Evolutionary conservation across 2,329 filamentous ascomycete species (phyloP).

Genomic region (Aspergillus quadrilineatus): DNA sequence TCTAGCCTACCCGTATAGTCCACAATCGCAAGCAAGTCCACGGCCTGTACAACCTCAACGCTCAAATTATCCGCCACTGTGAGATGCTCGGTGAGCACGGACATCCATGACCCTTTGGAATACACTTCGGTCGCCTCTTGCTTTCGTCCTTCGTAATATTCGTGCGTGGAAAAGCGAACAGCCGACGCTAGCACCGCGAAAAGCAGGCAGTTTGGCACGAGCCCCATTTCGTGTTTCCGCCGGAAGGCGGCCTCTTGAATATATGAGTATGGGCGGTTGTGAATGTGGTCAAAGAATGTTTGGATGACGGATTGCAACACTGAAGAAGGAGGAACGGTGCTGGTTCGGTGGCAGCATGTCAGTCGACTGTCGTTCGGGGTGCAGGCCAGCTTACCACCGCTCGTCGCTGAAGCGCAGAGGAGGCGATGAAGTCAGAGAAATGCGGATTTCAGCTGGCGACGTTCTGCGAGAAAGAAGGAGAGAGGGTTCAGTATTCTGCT

Average conservation of each 20-base stretch:
- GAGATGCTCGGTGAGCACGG: conserved; percentile 36
- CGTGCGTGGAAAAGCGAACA: conserved; percentile 30
- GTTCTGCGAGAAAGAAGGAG: not conserved
- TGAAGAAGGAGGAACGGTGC: conserved; percentile 13
- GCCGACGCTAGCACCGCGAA: conserved; percentile 34
- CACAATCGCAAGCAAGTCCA: conserved; percentile 39
- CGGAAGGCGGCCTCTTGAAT: conserved; percentile 39
- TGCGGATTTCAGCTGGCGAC: not conserved
- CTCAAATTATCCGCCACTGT: conserved; percentile 31
- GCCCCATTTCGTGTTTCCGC: conserved; percentile 23
- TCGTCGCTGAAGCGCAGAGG: not conserved
- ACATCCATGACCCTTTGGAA: conserved; percentile 35
- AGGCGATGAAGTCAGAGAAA: not conserved
- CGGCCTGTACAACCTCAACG: conserved; percentile 38
- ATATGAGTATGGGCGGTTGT: conserved; percentile 42
- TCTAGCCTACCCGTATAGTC: conserved; percentile 38
- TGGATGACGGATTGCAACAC: conserved; percentile 23
- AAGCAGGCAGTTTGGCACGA: conserved; percentile 31
- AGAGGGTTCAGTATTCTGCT: not conserved
- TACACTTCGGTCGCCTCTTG: conserved; percentile 28
- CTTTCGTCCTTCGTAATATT: conserved; percentile 27
- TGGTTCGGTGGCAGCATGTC: not conserved
- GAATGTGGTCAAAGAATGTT: conserved; percentile 36
- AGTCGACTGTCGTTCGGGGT: not conserved
- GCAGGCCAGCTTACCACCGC: not conserved